phyloP scores from a whole-genome alignment of 306 rosid species.

The Prunus armeniaca region DNA sequence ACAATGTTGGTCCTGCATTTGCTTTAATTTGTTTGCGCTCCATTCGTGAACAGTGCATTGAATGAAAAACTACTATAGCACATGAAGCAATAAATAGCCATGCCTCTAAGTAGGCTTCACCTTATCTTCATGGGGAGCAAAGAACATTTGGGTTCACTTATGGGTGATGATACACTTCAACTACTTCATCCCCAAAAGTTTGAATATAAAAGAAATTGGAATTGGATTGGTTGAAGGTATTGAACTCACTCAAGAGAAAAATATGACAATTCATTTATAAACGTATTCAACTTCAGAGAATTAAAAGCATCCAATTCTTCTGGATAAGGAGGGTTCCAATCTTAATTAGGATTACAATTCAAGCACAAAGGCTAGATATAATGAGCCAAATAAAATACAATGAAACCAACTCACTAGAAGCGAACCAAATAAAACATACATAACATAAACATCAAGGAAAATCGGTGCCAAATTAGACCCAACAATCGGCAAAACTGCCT shows the following conservation, averaged over 20 bases:
- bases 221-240: neutral
- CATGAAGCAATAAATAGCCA: slow-evolving; percentile 20
- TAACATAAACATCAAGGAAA: no score
- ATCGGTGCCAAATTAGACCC: no score
- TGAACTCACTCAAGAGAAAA: neutral
- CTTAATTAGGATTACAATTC: no score
- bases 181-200: neutral
- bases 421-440: no score
- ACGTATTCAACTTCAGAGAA: no score
- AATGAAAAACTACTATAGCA: neutral
- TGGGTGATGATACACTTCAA: neutral
- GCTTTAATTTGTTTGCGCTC: neutral
- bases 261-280: no score
- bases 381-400: no score
- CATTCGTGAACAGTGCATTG: slow-evolving; percentile 11
- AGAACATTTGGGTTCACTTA: neutral
- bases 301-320: no score
- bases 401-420: no score
- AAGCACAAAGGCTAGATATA: no score
- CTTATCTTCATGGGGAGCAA: neutral
- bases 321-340: no score
- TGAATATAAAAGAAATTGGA: neutral
- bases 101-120: neutral
- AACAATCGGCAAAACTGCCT: no score
- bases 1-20: neutral